A percentile compares a stretch with the other conserved stretches of the same genome.
Conservation (phyloP, 2,329 filamentous ascomycete species). For the Stagonosporopsis chrysanthemi region DNA sequence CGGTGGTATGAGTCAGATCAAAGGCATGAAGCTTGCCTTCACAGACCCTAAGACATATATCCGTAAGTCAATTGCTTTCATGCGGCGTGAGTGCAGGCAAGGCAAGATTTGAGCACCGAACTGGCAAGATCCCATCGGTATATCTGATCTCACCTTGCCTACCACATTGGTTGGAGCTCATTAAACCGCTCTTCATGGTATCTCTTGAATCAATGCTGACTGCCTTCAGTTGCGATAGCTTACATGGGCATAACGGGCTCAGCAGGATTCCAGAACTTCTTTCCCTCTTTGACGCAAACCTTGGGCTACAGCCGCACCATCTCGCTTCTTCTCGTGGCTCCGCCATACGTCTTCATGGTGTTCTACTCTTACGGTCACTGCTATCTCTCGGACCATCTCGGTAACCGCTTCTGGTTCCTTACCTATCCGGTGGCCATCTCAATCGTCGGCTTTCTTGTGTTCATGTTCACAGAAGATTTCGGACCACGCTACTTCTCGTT, state of each 20-base stretch:
- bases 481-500: conserved; percentile 63
- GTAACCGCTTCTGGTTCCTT: conserved; percentile 53
- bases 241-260: conserved; percentile 60
- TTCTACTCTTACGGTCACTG: conserved; percentile 55
- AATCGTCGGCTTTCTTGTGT: conserved; percentile 61
- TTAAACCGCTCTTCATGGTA: not conserved
- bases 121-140: not conserved
- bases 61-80: conserved; percentile 18
- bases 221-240: conserved; percentile 49
- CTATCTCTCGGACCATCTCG: conserved; percentile 51
- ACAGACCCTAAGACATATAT: conserved; percentile 60
- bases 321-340: conserved; percentile 64
- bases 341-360: conserved; percentile 67
- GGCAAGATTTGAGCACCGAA: not conserved
- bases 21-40: conserved; percentile 61
- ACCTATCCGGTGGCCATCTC: conserved; percentile 59
- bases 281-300: conserved; percentile 62
- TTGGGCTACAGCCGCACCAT: conserved; percentile 62
- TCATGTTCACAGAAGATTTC: conserved; percentile 61
- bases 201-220: not conserved
- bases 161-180: no score
- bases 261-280: conserved; percentile 64
- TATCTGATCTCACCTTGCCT: not conserved
- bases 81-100: not conserved
- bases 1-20: conserved; percentile 57